Evolutionary conservation across 257 asterid genomes (phyloP).

Genomic region (Plantago major): DNA sequence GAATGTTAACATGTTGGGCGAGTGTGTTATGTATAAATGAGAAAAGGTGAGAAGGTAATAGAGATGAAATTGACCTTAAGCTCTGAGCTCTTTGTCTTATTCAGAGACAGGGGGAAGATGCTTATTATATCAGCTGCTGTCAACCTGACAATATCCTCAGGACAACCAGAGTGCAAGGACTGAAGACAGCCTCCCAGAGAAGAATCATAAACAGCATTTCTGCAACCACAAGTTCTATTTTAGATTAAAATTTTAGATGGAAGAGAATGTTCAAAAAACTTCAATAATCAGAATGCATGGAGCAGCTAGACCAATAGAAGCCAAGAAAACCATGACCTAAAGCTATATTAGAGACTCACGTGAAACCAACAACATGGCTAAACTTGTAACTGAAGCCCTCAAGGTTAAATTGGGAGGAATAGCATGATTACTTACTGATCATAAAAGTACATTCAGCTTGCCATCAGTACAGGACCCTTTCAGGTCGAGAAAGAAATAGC

Average conservation of each 20-base stretch:
- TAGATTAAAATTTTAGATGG: neutral
- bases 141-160: constrained; percentile 69
- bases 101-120: constrained; percentile 60
- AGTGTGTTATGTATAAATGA: neutral
- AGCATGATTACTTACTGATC: too few species aligned
- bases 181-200: constrained; percentile 80
- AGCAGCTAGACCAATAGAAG: too few species aligned
- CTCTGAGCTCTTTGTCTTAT: constrained; percentile 68
- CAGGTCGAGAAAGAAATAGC: too few species aligned
- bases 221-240: constrained; percentile 29
- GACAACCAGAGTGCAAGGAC: constrained; percentile 61
- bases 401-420: too few species aligned
- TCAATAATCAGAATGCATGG: too few species aligned
- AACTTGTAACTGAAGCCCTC: too few species aligned
- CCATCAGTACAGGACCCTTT: too few species aligned
- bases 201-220: constrained; percentile 69
- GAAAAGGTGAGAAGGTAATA: neutral
- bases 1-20: neutral
- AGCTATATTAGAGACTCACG: too few species aligned
- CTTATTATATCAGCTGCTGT: constrained; percentile 62
- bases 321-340: too few species aligned
- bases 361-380: too few species aligned
- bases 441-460: too few species aligned
- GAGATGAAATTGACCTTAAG: constrained; percentile 52
- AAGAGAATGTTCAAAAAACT: too few species aligned